These are phyloP conservation scores for Afroboletus lepidellus DNA, from an alignment of 1,284 basidiomycete genomes.

Conservation along the genomic window DNA sequence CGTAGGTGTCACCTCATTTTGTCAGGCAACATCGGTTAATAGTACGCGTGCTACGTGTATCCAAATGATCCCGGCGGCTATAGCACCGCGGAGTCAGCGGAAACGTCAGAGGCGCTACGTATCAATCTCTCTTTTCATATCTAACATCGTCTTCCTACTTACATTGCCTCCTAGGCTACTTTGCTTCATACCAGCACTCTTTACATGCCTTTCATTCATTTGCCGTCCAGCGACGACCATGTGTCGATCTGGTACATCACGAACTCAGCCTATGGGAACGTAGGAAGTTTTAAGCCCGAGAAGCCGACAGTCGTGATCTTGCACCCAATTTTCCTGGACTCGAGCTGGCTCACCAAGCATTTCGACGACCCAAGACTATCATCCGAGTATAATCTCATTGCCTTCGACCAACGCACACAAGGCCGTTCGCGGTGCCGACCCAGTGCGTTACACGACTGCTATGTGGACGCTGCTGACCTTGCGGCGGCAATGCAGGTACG, in stretches of 20 bases:
- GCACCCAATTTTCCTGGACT: constrained; percentile 66
- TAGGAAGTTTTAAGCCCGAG: constrained; percentile 61
- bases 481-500: constrained; percentile 62
- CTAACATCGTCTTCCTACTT: constrained; percentile 10
- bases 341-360: constrained; percentile 64
- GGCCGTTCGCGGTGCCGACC: constrained; percentile 58
- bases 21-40: constrained; percentile 30
- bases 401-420: constrained; percentile 68
- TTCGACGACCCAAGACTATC: constrained; percentile 64
- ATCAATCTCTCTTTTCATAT: constrained; percentile 14
- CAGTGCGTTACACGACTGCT: constrained; percentile 60
- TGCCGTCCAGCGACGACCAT: constrained; percentile 61
- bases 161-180: constrained; percentile 6
- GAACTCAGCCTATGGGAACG: constrained; percentile 51
- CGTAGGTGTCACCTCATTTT: constrained; percentile 16
- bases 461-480: constrained; percentile 74
- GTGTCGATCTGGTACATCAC: constrained; percentile 70
- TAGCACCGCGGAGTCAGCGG: constrained; percentile 10
- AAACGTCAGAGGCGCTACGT: not conserved
- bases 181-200: constrained; percentile 5
- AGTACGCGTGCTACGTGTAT: constrained; percentile 3
- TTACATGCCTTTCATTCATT: constrained; percentile 68
- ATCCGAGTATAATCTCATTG: constrained; percentile 61
- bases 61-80: constrained; percentile 21
- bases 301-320: constrained; percentile 66